Evolutionary conservation across 257 asterid species (phyloP), one percentile per base, ranked within the genome.

Genomic region (Coffea eugenioides): DNA sequence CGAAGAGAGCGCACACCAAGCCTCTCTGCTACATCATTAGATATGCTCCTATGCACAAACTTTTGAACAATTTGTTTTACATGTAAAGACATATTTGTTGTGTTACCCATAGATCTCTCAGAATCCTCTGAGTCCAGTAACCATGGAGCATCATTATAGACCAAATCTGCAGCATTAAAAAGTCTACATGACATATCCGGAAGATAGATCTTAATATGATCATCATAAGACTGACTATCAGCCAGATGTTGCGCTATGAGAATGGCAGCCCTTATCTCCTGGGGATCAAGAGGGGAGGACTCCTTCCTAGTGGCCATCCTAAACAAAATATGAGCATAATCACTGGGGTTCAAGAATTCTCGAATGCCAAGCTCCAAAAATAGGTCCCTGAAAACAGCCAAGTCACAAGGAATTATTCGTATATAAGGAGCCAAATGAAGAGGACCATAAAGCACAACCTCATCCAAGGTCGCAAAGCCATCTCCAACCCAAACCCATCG

Each of bases 401-500:
- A 90, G 87, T 95, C 98, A 83, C 90, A 83, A 77, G 99, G 99
- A 77, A 95, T 91, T 80, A 93, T 95, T 52, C 97, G 97, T 81
- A 95, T 89, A 66, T 95, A 95, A 67, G 98, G 98, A 87, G 97
- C 97, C 90, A 95, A 91, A 87, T 95, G 95, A 83, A 95, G 93
- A 85, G 98, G 95, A 74, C 99, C 97, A 84, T 87, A 91, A 81
- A 95, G 97, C 79, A 92, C 99, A 76, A 95, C 99, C 86, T 95
- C 99, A 81, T 87, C 91, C 51, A 93, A 81, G 78, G 94, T 93
- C 66, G 98, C 95, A 83, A 93, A 95, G 56, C 99, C 99, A 85
- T 95, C 98, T 83, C 99, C 99, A 18, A 95, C 99, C 99, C 99
- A 95, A 84, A 95, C 86, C 97, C 99, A 95, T 87, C 95, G 89